phyloP scores from a whole-genome alignment of 169 alveolate species.

The Perkinsus chesapeaki region DNA sequence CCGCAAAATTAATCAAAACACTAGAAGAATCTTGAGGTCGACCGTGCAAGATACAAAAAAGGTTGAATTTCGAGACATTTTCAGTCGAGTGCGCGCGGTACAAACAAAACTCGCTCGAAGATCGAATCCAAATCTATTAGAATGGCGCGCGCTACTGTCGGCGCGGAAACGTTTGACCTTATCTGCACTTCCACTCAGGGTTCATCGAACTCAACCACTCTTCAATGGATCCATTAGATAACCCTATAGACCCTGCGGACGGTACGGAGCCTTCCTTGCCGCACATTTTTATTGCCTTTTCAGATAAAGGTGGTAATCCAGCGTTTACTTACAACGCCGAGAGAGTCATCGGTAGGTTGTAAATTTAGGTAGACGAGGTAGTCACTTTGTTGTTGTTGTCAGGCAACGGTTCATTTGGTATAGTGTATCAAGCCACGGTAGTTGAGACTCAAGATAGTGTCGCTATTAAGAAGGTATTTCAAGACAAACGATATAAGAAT shows the following conservation, averaged over 20 bases:
- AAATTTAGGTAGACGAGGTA: background rate
- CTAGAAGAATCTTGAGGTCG: background rate
- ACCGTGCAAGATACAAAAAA: background rate
- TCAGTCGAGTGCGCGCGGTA: background rate
- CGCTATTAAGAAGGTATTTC: conserved; percentile 93
- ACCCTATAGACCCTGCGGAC: background rate
- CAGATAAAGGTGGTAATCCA: background rate
- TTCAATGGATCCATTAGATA: background rate
- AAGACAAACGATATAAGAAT: conserved; percentile 89
- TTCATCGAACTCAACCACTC: background rate
- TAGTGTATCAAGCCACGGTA: conserved; percentile 86
- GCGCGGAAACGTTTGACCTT: background rate
- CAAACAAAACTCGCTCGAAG: background rate
- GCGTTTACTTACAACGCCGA: background rate
- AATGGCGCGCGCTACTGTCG: background rate
- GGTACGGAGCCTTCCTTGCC: background rate
- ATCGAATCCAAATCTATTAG: background rate
- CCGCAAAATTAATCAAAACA: background rate
- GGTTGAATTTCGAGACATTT: background rate
- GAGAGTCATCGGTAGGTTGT: background rate
- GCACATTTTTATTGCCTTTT: too few species aligned
- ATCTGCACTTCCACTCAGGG: background rate
- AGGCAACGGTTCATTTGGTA: conserved; percentile 98
- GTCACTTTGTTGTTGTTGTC: background rate
- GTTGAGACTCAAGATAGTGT: conserved; percentile 88